Conservation (phyloP, 768 basidiomycete genomes). For the Leucogyrophana mollusca region DNA sequence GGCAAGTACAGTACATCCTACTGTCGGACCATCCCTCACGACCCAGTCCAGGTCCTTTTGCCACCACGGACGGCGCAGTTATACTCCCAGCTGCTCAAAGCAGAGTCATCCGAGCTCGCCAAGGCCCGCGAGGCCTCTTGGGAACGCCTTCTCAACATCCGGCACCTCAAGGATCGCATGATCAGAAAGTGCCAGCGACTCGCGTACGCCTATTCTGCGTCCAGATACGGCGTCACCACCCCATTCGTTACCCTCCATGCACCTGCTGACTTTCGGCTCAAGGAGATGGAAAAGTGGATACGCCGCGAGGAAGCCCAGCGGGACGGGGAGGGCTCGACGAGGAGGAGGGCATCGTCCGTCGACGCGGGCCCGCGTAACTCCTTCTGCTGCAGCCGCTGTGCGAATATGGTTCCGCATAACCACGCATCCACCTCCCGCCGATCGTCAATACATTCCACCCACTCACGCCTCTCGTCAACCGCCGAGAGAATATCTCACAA, state of each 20-base stretch:
- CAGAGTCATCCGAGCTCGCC: constrained; percentile 59
- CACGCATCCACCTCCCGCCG: constrained; percentile 27
- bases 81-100: constrained; percentile 63
- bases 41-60: constrained; percentile 52
- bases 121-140: constrained; percentile 57
- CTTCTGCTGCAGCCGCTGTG: constrained; percentile 33
- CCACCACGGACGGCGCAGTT: constrained; percentile 65
- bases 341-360: constrained; percentile 18
- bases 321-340: constrained; percentile 18
- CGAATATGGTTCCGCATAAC: constrained; percentile 31
- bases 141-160: constrained; percentile 71
- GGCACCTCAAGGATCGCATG: constrained; percentile 80
- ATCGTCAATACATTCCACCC: constrained; percentile 20
- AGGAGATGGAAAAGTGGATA: constrained; percentile 81
- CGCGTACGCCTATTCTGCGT: constrained; percentile 42
- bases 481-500: constrained; percentile 17
- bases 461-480: constrained; percentile 18
- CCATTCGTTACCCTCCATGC: constrained; percentile 68
- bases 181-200: constrained; percentile 75
- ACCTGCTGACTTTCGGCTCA: constrained; percentile 69
- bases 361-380: constrained; percentile 24
- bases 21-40: not conserved
- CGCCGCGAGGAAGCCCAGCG: constrained; percentile 48
- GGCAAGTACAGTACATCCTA: constrained; percentile 33
- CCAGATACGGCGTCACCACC: constrained; percentile 37